Percentiles rank a stretch among this genome's conserved stretches.
Evolutionary conservation across 768 basidiomycete genomes (phyloP).

Genomic region (Hysterangium stoloniferum): DNA sequence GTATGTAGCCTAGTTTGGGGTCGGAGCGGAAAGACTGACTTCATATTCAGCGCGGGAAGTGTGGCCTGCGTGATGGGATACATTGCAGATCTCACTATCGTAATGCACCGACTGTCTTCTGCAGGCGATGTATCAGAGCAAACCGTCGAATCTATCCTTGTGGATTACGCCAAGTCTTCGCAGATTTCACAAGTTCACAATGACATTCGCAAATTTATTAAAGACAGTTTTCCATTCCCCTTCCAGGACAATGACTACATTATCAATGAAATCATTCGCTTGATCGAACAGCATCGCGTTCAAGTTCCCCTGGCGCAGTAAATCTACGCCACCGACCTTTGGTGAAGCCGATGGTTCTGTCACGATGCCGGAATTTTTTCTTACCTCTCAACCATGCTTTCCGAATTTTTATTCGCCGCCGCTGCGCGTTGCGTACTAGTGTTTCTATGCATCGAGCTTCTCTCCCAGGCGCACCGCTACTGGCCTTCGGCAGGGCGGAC

Average conservation of each 20-base stretch:
- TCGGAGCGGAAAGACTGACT: background rate
- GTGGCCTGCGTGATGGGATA: slow-evolving; percentile 6
- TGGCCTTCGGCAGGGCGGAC: too few relatives aligned
- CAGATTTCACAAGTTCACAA: background rate
- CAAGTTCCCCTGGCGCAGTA: too few relatives aligned
- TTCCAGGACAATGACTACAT: background rate
- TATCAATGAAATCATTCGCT: background rate
- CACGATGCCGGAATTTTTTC: too few relatives aligned
- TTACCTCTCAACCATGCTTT: too few relatives aligned
- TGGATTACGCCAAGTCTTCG: background rate
- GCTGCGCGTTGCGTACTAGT: too few relatives aligned
- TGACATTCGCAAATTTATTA: background rate
- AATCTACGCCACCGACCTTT: too few relatives aligned
- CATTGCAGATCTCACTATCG: slow-evolving; percentile 5
- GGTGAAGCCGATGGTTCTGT: too few relatives aligned
- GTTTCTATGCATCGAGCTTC: too few relatives aligned
- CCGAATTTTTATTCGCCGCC: too few relatives aligned
- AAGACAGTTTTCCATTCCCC: background rate
- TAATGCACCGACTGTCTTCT: slow-evolving; percentile 2
- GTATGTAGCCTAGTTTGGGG: background rate
- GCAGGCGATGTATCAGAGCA: background rate
- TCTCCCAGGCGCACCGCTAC: too few relatives aligned
- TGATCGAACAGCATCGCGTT: background rate
- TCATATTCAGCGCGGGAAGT: slow-evolving; percentile 3
- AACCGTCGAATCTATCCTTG: background rate